Base-by-base conservation (phyloP, 441 rosid genomes). In the Populus hybrid region DNA sequence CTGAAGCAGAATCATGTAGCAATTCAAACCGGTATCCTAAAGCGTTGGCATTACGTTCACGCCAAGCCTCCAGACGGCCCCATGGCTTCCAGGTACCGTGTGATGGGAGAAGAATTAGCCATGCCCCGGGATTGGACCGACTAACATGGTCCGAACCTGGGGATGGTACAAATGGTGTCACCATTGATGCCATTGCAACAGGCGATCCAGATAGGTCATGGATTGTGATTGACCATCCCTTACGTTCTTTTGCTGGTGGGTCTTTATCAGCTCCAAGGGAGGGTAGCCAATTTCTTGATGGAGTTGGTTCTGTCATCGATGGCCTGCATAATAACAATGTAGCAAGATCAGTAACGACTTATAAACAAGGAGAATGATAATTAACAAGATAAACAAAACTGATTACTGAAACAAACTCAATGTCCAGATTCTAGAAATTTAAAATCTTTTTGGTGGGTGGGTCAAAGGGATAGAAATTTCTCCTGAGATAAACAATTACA, bases 191-290 rank as follows among this genome's bases (percentile, higher is more conserved):
- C 87, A 89, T 92, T 2, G 98, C 98, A 0, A 93, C 98, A 0
- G 98, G 98, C 5, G 98, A 95, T 0, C 98, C 98, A 0, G 98
- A 95, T 9, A 95, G 92, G 80, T 95, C 98, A 76, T 95, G 98
- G 80, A 95, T 83, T 36, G 92, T 93, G 40, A 95, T 71, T 1
- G 97, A 89, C 98, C 98, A 95, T 0, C 98, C 98, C 77, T 95
- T 95, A 14, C 98, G 80, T 79, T 95, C 98, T 73, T 86, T 93
- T 0, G 86, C 69, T 3, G 82, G 75, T 72, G 85, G 89, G 6
- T 89, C 97, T 23, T 85, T 91, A 0, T 91, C 94, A 0, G 85
- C 26, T 64, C 84, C 88, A 36, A 89, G 76, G 0, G 88, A 85
- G 6, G 87, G 79, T n/a, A 92, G 76, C 85, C 95, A 91, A 63